Evolutionary conservation across 108 stramenopile genomes (phyloP).

Genomic region (Asterionellopsis glacialis): DNA sequence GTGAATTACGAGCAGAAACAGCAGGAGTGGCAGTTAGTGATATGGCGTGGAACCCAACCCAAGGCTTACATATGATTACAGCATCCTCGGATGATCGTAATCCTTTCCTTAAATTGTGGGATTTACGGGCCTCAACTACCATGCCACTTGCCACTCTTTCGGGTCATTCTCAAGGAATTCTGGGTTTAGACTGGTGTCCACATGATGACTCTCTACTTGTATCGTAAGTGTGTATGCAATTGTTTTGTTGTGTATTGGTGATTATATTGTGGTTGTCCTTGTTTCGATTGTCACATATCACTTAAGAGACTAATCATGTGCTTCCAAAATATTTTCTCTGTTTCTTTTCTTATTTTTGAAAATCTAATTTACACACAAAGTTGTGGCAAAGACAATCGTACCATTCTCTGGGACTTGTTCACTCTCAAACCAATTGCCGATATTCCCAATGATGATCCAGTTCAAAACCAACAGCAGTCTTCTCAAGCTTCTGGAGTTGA

Average conservation of each 20-base stretch:
- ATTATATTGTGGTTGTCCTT: not conserved
- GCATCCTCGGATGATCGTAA: constrained; percentile 87
- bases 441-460: constrained; percentile 57
- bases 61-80: constrained; percentile 93
- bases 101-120: constrained; percentile 92
- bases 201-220: constrained; percentile 81
- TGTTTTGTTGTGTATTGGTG: not conserved
- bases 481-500: constrained; percentile 12
- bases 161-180: constrained; percentile 89
- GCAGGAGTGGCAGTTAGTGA: constrained; percentile 64
- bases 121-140: constrained; percentile 88
- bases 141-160: constrained; percentile 85
- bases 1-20: constrained; percentile 73
- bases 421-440: constrained; percentile 84
- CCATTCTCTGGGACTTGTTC: constrained; percentile 94
- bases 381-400: constrained; percentile 94
- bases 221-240: constrained; percentile 37
- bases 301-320: not conserved
- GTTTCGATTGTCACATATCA: not conserved
- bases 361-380: constrained; percentile 3
- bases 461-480: not conserved
- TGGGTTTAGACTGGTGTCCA: constrained; percentile 95
- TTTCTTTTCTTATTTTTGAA: constrained; percentile 15
- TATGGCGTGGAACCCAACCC: constrained; percentile 92
- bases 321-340: not conserved